Conservation (phyloP, 1,139 yeast genomes). For the Pichia norvegensis region DNA sequence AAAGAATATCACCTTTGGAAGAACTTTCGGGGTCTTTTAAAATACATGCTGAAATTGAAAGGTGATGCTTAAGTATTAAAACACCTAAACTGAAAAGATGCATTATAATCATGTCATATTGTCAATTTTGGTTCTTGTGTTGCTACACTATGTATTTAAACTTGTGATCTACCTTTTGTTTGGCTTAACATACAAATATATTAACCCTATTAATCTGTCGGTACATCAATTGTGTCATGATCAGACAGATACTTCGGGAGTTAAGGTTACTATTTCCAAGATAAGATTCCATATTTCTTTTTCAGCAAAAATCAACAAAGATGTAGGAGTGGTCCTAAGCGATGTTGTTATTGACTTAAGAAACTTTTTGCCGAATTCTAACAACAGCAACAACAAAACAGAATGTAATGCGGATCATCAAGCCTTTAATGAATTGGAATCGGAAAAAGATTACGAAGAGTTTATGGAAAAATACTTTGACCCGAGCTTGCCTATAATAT, state of each 20-base stretch:
- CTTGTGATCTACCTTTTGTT: conserved; percentile 2
- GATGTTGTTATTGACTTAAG: background rate
- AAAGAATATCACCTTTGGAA: too few relatives aligned
- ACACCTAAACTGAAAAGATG: background rate
- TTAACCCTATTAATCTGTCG: conserved; percentile 11
- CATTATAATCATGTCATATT: too few relatives aligned
- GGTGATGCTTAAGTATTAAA: background rate
- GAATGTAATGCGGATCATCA: background rate
- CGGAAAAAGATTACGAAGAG: background rate
- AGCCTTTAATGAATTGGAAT: too few relatives aligned
- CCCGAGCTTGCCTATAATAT: conserved; percentile 22
- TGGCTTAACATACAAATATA: conserved; percentile 5
- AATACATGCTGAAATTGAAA: background rate
- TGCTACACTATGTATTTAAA: conserved; percentile 2
- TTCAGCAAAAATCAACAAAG: background rate
- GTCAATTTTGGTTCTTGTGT: background rate
- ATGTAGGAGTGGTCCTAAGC: background rate
- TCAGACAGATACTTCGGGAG: background rate
- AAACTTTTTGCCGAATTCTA: background rate
- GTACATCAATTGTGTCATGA: conserved; percentile 2
- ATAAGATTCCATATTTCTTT: conserved; percentile 12
- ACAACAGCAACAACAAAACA: background rate
- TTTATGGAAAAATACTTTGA: conserved; percentile 12
- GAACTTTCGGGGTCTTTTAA: too few relatives aligned
- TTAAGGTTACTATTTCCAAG: conserved; percentile 1